Base-by-base conservation (phyloP, 495 filamentous ascomycete genomes). In the Tetracladium setigerum region DNA sequence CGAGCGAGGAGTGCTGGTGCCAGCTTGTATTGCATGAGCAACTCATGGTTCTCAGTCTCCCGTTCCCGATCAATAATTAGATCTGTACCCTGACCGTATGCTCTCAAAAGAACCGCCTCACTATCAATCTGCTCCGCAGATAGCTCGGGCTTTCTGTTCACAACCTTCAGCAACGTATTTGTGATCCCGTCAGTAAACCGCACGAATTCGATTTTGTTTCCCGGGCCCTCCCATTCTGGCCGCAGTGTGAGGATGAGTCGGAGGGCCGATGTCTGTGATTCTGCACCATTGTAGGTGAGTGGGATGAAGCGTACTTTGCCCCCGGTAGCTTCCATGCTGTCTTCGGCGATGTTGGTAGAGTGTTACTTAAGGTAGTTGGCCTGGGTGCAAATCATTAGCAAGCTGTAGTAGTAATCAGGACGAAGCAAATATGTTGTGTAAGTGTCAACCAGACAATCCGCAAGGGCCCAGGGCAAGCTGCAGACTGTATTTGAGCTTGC, bases 131-230 rank as follows among this genome's bases (percentile, higher is more conserved):
- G 67, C 43, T 87, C 78, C 54, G 86, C 72, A 15, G 84, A 83
- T 50, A 83, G 72, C n/a, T 84, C 87, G 5, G 84, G 73, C 34
- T 78, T 79, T 64, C 77, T 79, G 62, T 95, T 95, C 62, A 90
- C 74, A 24, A 86, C 86, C 76, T 97, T 97, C 30, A 79, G 63
- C 27, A 98, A 77, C 69, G 91, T 96, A 66, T 98, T 98, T 38
- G 92, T 98, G 64, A 98, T 98, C 54, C 92, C 92, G 61, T 98
- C 92, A 22, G 87, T 98, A 70, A 97, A 98, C 38, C 82, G 79
- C 40, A 88, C 74, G 56, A 97, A 87, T 61, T 90, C 85, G 50
- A 98, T 76, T n/a, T 81, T 79, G 45, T 86, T 88, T 41, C 74
- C 78, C 1, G 74, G 66, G 14, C 77, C 72, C 49, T 82, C 76